A percentile compares a stretch with the other conserved stretches of the same genome.
phyloP scores from a whole-genome alignment of 75 land plant genomes.

The Isoetes taiwanensis region DNA sequence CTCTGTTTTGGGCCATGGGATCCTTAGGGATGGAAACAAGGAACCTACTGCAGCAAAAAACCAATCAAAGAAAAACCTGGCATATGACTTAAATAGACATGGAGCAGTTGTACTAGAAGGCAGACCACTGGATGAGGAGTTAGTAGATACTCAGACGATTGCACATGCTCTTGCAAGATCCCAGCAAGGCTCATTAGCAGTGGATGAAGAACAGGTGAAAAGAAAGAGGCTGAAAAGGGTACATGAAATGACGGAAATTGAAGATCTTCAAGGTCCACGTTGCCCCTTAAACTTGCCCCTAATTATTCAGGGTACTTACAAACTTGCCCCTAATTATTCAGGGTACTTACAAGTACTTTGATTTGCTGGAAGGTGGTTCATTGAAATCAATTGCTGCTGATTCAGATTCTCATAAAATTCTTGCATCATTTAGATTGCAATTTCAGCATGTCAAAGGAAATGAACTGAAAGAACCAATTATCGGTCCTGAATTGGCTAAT shows the following conservation, averaged over 20 bases:
- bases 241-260: slow-evolving; percentile 64
- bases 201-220: slow-evolving; percentile 24
- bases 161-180: slow-evolving; percentile 84
- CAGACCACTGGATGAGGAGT: slow-evolving; percentile 58
- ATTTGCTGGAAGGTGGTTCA: no score
- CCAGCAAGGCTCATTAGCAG: slow-evolving; percentile 41
- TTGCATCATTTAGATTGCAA: slow-evolving; percentile 36
- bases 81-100: slow-evolving; percentile 79
- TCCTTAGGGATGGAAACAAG: slow-evolving; percentile 56
- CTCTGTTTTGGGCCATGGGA: slow-evolving; percentile 71
- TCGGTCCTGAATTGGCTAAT: slow-evolving; percentile 51
- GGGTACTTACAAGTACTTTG: slow-evolving; percentile 93
- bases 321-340: no score
- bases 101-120: slow-evolving; percentile 97
- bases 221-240: slow-evolving; percentile 32
- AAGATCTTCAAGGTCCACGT: slow-evolving; percentile 68
- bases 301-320: no score
- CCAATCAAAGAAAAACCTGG: slow-evolving; percentile 34
- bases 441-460: slow-evolving; percentile 22
- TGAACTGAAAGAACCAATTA: slow-evolving; percentile 39
- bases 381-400: slow-evolving; percentile 13
- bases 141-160: slow-evolving; percentile 65
- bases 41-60: slow-evolving; percentile 34
- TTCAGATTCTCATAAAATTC: slow-evolving; percentile 25
- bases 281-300: slow-evolving; percentile 55